Percentiles rank a stretch among this genome's conserved stretches.
Evolutionary conservation across 257 asterid genomes (phyloP).

Genomic region (Dorcoceras hygrometricum): DNA sequence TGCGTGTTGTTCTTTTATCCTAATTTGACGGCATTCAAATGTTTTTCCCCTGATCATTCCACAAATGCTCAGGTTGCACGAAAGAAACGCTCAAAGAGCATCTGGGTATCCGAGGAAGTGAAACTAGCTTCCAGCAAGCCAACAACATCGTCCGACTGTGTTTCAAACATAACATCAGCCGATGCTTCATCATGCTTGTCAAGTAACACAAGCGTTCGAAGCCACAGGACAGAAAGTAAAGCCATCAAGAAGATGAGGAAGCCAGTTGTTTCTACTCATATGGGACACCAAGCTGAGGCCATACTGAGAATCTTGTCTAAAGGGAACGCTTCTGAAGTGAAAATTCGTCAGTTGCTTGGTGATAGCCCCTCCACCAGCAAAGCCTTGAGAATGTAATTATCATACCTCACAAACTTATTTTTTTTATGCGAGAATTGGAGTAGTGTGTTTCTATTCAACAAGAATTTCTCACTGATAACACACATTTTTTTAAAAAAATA

Average conservation of each 20-base stretch:
- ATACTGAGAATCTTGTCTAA: slow-evolving; percentile 55
- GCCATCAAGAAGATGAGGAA: slow-evolving; percentile 34
- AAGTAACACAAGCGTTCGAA: slow-evolving; percentile 41
- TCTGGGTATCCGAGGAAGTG: slow-evolving; percentile 44
- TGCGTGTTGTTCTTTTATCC: background rate
- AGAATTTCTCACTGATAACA: background rate
- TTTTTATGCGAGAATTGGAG: background rate
- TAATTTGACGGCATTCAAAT: background rate
- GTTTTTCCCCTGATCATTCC: slow-evolving; percentile 2
- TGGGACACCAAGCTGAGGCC: slow-evolving; percentile 69
- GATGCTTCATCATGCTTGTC: slow-evolving; percentile 53
- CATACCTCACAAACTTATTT: slow-evolving; percentile 14
- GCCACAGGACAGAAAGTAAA: slow-evolving; percentile 23
- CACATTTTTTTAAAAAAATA: too few species aligned
- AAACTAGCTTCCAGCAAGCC: slow-evolving; percentile 38
- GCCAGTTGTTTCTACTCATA: slow-evolving; percentile 43
- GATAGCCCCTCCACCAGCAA: slow-evolving; percentile 99
- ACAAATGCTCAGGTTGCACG: slow-evolving; percentile 49
- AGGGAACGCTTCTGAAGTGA: slow-evolving; percentile 79
- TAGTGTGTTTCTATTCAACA: background rate
- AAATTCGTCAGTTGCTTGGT: slow-evolving; percentile 80
- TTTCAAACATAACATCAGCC: slow-evolving; percentile 42
- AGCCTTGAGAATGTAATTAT: slow-evolving; percentile 83
- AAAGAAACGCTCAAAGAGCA: slow-evolving; percentile 64
- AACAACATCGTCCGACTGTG: slow-evolving; percentile 41